Base-by-base conservation (phyloP, 2,329 filamentous ascomycete genomes). In the Teratosphaeria destructans region DNA sequence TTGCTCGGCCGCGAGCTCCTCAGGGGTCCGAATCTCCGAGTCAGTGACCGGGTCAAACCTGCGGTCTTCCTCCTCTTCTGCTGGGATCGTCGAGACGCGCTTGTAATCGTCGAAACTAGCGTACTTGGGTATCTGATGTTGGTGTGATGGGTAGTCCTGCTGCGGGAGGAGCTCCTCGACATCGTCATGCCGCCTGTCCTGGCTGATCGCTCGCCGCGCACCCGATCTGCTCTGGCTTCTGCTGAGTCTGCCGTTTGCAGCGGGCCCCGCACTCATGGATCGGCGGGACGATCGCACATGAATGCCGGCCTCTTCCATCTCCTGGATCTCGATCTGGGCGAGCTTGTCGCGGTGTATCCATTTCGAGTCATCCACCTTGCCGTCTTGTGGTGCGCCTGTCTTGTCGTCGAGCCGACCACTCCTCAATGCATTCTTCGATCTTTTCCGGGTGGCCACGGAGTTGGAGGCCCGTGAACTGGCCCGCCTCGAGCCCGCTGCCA, bases 261-360 rank as follows among this genome's bases (percentile, higher is more conserved):
- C 64, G 37, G 65, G 65, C n/a, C 68, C 69, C 55, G 65, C 65
- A 60, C 69, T 71, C 53, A 62, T 78, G 77, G 74, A 83, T 81
- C 57, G 80, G 75, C 57, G 82, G 76, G 63, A 83, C 76, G 35
- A 81, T 69, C 67, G 78, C 75, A 63, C 85, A 79, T 61, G 78
- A 66, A 92, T 85, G 34, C 89, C 89, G 6, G 88, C 88, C 61
- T 88, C 88, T 71, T 90, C 87, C 63, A 94, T 80, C 74, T 94
- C 89, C 68, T 86, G 82, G 66, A 79, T 93, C 74, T 94, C 89
- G 66, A 93, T 94, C 70, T 83, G 84, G 58, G 88, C 89, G 62
- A 94, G 76, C 75, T 93, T 93, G 74, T 94, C 89, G 59, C 89
- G 80, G 70, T 94, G 89, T 67, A 94, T 93, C 89, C 89, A 94